Evolutionary conservation across 2,329 filamentous ascomycete genomes (phyloP), one percentile per base, ranked within the genome.

Genomic region (Tolypocladium capitatum): DNA sequence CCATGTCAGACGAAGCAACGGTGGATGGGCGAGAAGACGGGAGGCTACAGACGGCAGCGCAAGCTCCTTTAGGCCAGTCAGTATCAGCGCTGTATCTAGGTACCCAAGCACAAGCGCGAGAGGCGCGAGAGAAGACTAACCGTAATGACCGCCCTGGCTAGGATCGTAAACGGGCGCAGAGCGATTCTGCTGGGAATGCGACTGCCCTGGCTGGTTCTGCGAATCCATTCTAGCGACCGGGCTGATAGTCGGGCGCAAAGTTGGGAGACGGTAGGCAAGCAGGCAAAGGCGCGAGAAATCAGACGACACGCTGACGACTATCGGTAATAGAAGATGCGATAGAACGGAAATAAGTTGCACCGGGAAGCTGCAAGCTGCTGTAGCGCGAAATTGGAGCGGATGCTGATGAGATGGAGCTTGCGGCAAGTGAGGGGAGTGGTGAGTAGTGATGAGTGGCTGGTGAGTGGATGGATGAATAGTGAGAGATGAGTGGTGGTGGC

Each of bases 81-180:
- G 53, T n/a, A 28, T 33, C 43, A 45, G 5, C 6, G 9, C 28
- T 34, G 11, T 11, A 18, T 36, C 11, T 20, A n/a, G n/a, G n/a
- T n/a, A 28, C 16, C 6, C 13, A 16, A 13, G 21, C 13, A 27
- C 36, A 16, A 3, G 20, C 30, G 14, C 5, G 16, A 7, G 5
- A 14, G 38, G 18, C 48, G 47, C 53, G 40, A 33, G 42, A 44
- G 40, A 35, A 34, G 40, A 55, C 75, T 68, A 69, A 87, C 84
- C 84, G 70, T 88, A 89, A 65, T 89, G 85, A 46, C 85, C 85
- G 51, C 83, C 84, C 61, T 84, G 80, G 56, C 71, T 75, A 45
- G 79, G 79, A 66, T 89, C 84, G 64, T 89, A 89, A n/a, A 78
- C 74, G 16, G 80, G 80, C 58, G 77, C 73, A 54, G 75, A 71